Evolutionary conservation across 352 stramenopile genomes (phyloP).

Genomic region (Thraustotheca clavata): DNA sequence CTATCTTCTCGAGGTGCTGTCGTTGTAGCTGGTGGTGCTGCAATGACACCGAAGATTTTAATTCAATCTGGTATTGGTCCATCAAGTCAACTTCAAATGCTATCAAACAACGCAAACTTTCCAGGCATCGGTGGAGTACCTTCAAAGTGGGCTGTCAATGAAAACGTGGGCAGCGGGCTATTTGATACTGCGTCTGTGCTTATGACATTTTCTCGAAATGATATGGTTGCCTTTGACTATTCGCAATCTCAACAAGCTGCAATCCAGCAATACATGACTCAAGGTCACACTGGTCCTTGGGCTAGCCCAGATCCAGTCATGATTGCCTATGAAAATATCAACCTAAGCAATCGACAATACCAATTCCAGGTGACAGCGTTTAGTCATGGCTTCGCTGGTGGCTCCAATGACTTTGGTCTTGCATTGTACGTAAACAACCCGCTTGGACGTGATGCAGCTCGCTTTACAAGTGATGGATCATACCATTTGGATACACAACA

Average conservation of each 20-base stretch:
- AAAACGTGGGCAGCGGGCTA: slow-evolving; percentile 45
- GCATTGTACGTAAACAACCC: slow-evolving; percentile 61
- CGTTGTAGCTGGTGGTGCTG: slow-evolving; percentile 58
- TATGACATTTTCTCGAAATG: slow-evolving; percentile 37
- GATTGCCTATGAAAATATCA: slow-evolving; percentile 50
- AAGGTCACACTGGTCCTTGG: slow-evolving; percentile 31
- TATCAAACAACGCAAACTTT: slow-evolving; percentile 30
- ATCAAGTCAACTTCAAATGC: slow-evolving; percentile 38
- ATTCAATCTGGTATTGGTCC: slow-evolving; percentile 73
- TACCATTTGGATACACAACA: slow-evolving; percentile 36
- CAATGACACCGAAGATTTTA: slow-evolving; percentile 72
- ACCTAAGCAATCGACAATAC: slow-evolving; percentile 38
- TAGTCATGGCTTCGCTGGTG: slow-evolving; percentile 33
- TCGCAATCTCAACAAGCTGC: slow-evolving; percentile 26
- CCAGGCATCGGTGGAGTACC: slow-evolving; percentile 26
- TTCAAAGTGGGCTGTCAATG: slow-evolving; percentile 35
- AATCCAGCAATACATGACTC: slow-evolving; percentile 46
- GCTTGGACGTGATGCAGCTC: slow-evolving; percentile 32
- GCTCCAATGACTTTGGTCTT: slow-evolving; percentile 29
- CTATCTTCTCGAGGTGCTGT: slow-evolving; percentile 42
- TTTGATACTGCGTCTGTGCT: slow-evolving; percentile 52
- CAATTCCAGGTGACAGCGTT: slow-evolving; percentile 56
- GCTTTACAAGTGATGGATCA: slow-evolving; percentile 32
- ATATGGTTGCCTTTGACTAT: slow-evolving; percentile 46
- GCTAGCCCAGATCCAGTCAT: slow-evolving; percentile 41